phyloP scores from a whole-genome alignment of 495 filamentous ascomycete species.

The Xylaria bambusicola region DNA sequence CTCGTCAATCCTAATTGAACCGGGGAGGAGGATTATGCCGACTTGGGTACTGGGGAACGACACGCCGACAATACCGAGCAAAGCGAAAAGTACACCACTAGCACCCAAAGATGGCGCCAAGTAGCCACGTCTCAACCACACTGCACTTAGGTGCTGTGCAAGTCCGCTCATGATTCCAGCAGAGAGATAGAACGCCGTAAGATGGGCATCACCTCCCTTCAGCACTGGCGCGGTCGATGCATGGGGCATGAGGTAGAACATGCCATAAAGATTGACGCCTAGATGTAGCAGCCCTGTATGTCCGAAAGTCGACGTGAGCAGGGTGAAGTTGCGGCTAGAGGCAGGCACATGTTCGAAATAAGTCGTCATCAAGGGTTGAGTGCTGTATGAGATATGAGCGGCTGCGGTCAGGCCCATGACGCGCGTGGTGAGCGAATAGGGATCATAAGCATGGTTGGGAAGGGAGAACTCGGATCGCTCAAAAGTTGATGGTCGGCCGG shows the following conservation, averaged over 20 bases:
- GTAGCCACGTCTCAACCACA: slow-evolving; percentile 11
- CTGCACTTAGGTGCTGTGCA: slow-evolving; percentile 23
- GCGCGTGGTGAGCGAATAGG: slow-evolving; percentile 17
- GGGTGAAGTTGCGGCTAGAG: slow-evolving; percentile 25
- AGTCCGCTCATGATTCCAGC: slow-evolving; percentile 28
- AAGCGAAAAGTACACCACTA: slow-evolving; percentile 28
- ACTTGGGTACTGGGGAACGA: slow-evolving; percentile 20
- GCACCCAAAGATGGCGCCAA: slow-evolving; percentile 13
- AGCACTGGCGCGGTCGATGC: slow-evolving; percentile 23
- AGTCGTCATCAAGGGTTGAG: not conserved
- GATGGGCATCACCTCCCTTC: slow-evolving; percentile 26
- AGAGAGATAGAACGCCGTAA: slow-evolving; percentile 35
- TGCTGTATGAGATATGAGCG: slow-evolving; percentile 11
- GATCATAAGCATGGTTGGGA: too few species aligned
- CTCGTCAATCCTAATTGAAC: slow-evolving; percentile 7
- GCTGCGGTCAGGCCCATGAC: slow-evolving; percentile 21
- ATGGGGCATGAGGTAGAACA: slow-evolving; percentile 21
- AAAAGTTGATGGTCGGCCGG: slow-evolving; percentile 9
- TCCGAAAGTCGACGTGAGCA: slow-evolving; percentile 32
- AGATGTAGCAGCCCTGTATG: slow-evolving; percentile 26
- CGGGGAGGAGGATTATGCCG: slow-evolving; percentile 25
- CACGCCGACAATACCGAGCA: slow-evolving; percentile 27
- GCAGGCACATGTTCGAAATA: slow-evolving; percentile 24
- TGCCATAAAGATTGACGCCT: slow-evolving; percentile 23
- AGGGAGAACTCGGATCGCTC: slow-evolving; percentile 3